Conservation (phyloP, 768 basidiomycete genomes). For the Crepidotus variabilis region DNA sequence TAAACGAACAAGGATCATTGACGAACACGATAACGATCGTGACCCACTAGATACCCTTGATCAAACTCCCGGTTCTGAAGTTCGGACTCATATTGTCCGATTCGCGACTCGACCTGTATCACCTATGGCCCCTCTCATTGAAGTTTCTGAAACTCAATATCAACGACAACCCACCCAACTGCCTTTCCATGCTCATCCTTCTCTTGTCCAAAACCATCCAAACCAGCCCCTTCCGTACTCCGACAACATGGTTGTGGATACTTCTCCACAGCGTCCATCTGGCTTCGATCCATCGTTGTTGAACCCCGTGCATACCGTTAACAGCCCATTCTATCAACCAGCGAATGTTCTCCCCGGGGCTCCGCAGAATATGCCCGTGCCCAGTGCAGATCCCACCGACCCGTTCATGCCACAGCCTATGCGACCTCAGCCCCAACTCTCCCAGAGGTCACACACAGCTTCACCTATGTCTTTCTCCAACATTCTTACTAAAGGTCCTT, state of each 20-base stretch:
- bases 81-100: constrained; percentile 37
- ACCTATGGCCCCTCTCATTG: constrained; percentile 17
- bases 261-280: constrained; percentile 24
- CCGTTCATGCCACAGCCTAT: constrained; percentile 6
- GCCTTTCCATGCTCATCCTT: constrained; percentile 7
- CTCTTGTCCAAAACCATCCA: not conserved
- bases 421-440: not conserved
- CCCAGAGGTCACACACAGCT: constrained; percentile 9
- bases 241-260: constrained; percentile 38
- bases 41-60: constrained; percentile 45
- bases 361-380: constrained; percentile 8
- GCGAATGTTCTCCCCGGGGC: constrained; percentile 14
- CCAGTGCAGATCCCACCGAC: not conserved
- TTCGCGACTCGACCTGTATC: constrained; percentile 39
- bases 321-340: constrained; percentile 36
- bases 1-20: constrained; percentile 53
- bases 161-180: constrained; percentile 8
- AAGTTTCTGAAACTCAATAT: constrained; percentile 5
- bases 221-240: not conserved
- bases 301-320: constrained; percentile 40
- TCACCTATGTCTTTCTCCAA: not conserved
- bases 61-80: constrained; percentile 29
- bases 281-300: constrained; percentile 53
- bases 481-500: not conserved
- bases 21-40: constrained; percentile 42